These are phyloP conservation scores for Myxozyma kluyveri DNA, from an alignment of 805 yeast species.

Conservation along the genomic window DNA sequence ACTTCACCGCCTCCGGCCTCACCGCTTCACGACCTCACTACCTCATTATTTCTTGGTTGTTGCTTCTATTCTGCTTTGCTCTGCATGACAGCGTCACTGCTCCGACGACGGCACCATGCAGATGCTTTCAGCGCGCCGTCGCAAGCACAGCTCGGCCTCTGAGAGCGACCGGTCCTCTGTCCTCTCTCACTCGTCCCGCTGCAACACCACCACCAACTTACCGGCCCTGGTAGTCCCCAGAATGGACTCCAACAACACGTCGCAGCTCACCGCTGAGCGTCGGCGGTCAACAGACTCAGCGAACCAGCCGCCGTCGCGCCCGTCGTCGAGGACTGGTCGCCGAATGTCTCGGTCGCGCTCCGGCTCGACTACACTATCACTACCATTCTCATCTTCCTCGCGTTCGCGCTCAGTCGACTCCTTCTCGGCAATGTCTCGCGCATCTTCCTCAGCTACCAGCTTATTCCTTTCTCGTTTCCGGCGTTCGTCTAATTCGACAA, in stretches of 20 bases:
- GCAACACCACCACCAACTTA: not conserved
- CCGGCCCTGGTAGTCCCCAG: not conserved
- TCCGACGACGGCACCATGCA: slow-evolving; percentile 8
- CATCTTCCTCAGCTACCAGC: slow-evolving; percentile 10
- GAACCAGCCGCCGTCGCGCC: not conserved
- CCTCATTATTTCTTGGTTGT: too few species aligned
- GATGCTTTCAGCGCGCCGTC: slow-evolving; percentile 5
- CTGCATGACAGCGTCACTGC: not conserved
- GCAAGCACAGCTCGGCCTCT: slow-evolving; percentile 8
- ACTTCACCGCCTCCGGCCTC: too few species aligned
- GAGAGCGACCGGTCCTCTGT: not conserved
- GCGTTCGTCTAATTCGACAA: slow-evolving; percentile 22
- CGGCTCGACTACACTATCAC: slow-evolving; percentile 2
- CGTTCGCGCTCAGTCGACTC: slow-evolving; percentile 24
- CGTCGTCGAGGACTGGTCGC: slow-evolving; percentile 5
- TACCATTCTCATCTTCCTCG: slow-evolving; percentile 12
- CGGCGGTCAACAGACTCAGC: not conserved
- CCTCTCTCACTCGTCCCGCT: not conserved
- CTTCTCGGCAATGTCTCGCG: slow-evolving; percentile 5
- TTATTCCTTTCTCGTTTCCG: slow-evolving; percentile 24
- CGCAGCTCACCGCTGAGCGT: slow-evolving; percentile 2
- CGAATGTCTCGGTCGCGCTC: slow-evolving; percentile 20
- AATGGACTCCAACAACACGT: not conserved
- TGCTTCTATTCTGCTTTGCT: not conserved
- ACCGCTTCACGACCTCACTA: too few species aligned